Evolutionary conservation across 257 asterid genomes (phyloP).

Genomic region (Plantago ovata): DNA sequence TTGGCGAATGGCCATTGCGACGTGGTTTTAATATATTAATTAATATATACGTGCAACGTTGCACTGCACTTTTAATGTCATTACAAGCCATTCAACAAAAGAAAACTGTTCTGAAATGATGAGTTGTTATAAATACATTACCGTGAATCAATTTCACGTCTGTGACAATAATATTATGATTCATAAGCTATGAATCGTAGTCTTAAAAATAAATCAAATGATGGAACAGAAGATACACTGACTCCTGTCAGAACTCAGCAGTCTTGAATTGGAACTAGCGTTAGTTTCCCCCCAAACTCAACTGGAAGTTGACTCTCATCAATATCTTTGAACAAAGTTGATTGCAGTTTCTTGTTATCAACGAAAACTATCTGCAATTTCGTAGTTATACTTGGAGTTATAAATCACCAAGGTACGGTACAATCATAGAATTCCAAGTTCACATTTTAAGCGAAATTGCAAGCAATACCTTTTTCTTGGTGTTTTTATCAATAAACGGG

Average conservation of each 20-base stretch:
- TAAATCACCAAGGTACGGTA: background rate
- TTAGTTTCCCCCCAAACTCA: conserved; percentile 58
- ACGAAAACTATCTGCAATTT: conserved; percentile 64
- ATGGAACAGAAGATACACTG: background rate
- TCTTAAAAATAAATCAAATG: background rate
- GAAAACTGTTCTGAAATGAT: too few relatives aligned
- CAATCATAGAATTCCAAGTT: background rate
- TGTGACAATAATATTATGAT: background rate
- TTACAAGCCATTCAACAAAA: too few relatives aligned
- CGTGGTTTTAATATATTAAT: too few relatives aligned
- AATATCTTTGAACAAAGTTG: conserved; percentile 52
- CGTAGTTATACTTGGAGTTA: background rate
- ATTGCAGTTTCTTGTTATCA: conserved; percentile 49
- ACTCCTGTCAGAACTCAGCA: conserved; percentile 32
- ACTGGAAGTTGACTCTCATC: conserved; percentile 63
- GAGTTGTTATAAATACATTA: background rate
- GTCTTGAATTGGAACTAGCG: conserved; percentile 69
- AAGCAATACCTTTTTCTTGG: conserved; percentile 67
- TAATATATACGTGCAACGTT: too few relatives aligned
- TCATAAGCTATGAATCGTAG: background rate
- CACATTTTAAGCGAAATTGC: background rate
- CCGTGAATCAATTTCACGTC: background rate
- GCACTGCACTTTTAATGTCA: too few relatives aligned
- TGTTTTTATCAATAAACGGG: conserved; percentile 80
- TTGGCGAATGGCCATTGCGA: too few relatives aligned